phyloP scores from a whole-genome alignment of 2,329 filamentous ascomycete genomes.

The Neofusicoccum laricinum region DNA sequence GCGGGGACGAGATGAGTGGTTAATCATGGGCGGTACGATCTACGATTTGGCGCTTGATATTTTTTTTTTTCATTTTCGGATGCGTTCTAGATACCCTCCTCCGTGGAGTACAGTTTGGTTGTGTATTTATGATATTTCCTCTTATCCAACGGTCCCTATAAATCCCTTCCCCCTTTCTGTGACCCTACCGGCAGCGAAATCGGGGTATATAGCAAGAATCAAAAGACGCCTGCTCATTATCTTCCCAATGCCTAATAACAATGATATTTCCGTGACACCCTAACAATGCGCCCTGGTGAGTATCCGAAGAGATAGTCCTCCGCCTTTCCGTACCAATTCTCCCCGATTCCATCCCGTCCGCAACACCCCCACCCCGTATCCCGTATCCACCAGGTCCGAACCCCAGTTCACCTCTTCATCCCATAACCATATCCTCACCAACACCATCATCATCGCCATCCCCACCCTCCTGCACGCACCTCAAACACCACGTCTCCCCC shows the following conservation, averaged over 20 bases:
- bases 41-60: not conserved
- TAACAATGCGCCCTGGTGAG: not conserved
- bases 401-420: not conserved
- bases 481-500: slow-evolving; percentile 65
- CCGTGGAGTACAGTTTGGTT: not conserved
- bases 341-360: not conserved
- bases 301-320: not conserved
- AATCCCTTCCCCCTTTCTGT: not conserved
- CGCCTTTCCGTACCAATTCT: not conserved
- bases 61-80: not conserved
- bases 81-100: slow-evolving; percentile 9
- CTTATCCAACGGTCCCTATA: too few relatives aligned
- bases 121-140: not conserved
- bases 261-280: not conserved
- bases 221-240: not conserved
- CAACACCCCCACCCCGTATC: not conserved
- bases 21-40: too few relatives aligned
- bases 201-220: not conserved
- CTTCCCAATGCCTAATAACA: not conserved
- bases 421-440: slow-evolving; percentile 2
- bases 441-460: not conserved
- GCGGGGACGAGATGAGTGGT: too few relatives aligned
- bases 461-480: slow-evolving; percentile 47
- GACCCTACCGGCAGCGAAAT: not conserved
- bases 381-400: too few relatives aligned